These are phyloP conservation scores for Candida awuae DNA, from an alignment of 805 yeast species.

Conservation along the genomic window DNA sequence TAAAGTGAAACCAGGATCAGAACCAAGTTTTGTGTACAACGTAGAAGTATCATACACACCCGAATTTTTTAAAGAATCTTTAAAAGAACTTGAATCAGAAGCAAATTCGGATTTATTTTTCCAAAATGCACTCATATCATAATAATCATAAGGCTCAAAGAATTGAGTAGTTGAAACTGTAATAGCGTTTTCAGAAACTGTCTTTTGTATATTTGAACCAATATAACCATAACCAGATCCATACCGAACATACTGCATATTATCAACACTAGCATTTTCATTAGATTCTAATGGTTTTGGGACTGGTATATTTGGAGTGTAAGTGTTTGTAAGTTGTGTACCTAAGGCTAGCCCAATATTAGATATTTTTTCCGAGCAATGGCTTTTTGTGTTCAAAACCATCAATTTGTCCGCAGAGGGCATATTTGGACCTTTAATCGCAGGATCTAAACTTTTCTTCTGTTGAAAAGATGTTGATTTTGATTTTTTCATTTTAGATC, in stretches of 20 bases:
- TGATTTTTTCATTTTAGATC: too few species aligned
- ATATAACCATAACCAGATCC: slow-evolving; percentile 10
- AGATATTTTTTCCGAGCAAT: too few species aligned
- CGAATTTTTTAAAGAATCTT: slow-evolving; percentile 3
- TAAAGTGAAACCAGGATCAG: slow-evolving; percentile 7
- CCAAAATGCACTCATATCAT: slow-evolving; percentile 6
- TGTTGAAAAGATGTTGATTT: too few species aligned
- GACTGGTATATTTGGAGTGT: neutral
- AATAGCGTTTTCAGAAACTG: neutral
- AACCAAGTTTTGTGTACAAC: slow-evolving; percentile 1
- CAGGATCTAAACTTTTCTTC: too few species aligned
- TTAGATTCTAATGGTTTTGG: neutral
- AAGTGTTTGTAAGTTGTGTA: too few species aligned
- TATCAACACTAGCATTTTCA: neutral
- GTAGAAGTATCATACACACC: slow-evolving; percentile 2
- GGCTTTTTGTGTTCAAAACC: too few species aligned
- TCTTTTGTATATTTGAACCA: slow-evolving; percentile 2
- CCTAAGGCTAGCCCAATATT: too few species aligned
- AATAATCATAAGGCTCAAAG: slow-evolving; percentile 9
- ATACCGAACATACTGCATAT: neutral
- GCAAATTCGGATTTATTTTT: neutral
- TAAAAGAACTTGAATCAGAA: neutral
- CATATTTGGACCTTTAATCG: too few species aligned
- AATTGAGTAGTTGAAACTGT: slow-evolving; percentile 15
- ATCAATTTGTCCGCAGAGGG: too few species aligned